Base-by-base conservation (phyloP, 139 green algal genomes). In the Choricystis sp. region DNA sequence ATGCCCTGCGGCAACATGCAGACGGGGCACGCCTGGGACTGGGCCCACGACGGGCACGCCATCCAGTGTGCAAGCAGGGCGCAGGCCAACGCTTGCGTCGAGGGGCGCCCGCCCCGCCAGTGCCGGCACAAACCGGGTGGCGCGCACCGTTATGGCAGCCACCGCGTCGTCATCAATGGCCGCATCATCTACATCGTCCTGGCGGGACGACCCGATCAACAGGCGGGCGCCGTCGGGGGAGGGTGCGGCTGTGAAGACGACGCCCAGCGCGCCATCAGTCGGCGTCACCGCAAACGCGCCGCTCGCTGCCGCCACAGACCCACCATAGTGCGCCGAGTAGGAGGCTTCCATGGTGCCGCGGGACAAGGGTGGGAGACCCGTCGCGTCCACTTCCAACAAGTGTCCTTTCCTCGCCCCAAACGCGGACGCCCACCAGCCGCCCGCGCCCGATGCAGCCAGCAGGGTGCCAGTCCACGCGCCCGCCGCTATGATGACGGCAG, bases 191-290 rank as follows among this genome's bases (percentile, higher is more conserved):
- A 75, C 76, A 26, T 62, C 67, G 73, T 87, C 82, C 68, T 90
- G 80, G 2, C 84, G 55, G 28, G 68, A 78, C 56, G 76, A 83
- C 5, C 81, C 81, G 9, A 86, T 56, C 0, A 92, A 71, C 56
- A 90, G 63, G 1, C 29, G 64, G 23, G n/a, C n/a, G n/a, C 85
- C 85, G 26, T 67, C 70, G 26, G 77, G 67, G 62, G 67, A 81
- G 26, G 77, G 81, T 22, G 83, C 87, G 63, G 83, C 83, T 16
- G 85, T 92, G 73, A 90, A 90, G 22, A 78, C 88, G 70, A 90
- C 82, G 16, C 40, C 40, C 40, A 9, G 16, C 40, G 9, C 16
- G 9, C 16, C 40, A 16, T 52, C 40, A 16, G 40, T 40, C 59
- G 23, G 19, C 24, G n/a, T 9, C 30, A 23, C 29, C 23, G 40